Evolutionary conservation across 495 filamentous ascomycete species (phyloP), one percentile per base, ranked within the genome.

Genomic region (Neurospora sublineolata): DNA sequence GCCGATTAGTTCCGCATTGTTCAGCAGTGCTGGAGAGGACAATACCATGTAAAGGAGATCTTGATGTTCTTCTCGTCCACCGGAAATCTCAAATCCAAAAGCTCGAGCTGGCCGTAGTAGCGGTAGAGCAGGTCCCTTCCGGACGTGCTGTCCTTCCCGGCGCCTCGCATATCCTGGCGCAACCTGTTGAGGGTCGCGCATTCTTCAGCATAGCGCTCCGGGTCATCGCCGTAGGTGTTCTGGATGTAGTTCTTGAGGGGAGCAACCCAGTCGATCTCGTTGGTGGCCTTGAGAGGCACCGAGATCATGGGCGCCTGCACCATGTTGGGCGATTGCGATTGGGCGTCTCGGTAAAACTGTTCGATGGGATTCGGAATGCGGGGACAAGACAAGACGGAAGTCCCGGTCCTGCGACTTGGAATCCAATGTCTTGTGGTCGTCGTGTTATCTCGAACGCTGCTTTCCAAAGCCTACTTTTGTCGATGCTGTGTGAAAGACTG

Each of bases 11-110:
- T n/a, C 33, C 70, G 58, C 52, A 14, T 37, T 12, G 67, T 20
- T 39, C 2, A 38, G 18, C 40, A 7, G 20, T 37, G 37, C 30
- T 42, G 23, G 42, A 37, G 36, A 69, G 69, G 30, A 41, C 30
- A 85, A 75, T 87, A 99, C 95, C 95, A 99, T 69, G 96, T 98
- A 81, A 99, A 99, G 3, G 92, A 92, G 73, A 99, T 97, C 83
- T 97, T 97, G 83, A 99, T 97, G 76, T 98, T 94, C 77, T 97
- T 94, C 83, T 98, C 95, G 78, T 99, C 96, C 23, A 99, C 92
- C 4, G 96, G 96, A 79, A 99, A 99, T 73, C 95, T 87, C 70
- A 99, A 86, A 78, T 99, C 95, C 76, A 99, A 80, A 71, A 98
- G 84, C 83, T 99, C 95, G 73, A 99, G 86, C 81, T 99, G 95